Evolutionary conservation across 345 rosid species (phyloP), one percentile per base, ranked within the genome.

Genomic region (Erodium maritimum): DNA sequence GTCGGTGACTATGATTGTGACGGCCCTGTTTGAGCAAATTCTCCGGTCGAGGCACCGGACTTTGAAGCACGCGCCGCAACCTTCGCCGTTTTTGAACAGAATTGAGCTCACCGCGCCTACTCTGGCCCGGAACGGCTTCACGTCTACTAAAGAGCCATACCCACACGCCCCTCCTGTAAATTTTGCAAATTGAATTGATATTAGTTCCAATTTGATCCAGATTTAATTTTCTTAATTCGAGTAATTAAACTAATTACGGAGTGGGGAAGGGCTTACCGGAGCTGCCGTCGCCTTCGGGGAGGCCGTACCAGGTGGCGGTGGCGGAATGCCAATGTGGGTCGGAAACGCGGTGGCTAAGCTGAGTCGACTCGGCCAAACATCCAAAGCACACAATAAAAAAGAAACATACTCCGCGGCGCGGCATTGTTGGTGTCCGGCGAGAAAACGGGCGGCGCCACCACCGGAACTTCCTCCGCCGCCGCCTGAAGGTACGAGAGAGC

Each of bases 241-340:
- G n/a, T n/a, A n/a, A n/a, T n/a, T n/a, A n/a, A n/a, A n/a, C n/a
- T n/a, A n/a, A n/a, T n/a, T n/a, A n/a, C n/a, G n/a, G n/a, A n/a
- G n/a, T n/a, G n/a, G n/a, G n/a, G 33, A 2, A 7, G 33, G 33
- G 54, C 66, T 42, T 69, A 90, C 98, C 98, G 65, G 76, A 82
- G 61, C 95, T 91, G 52, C 98, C 98, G 65, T 91, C 98, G 5
- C 98, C 98, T 16, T 88, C 93, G 24, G 98, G 85, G 66, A 78
- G 76, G 51, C 98, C 98, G 74, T 91, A 88, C 98, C 98, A 91
- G 61, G 98, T 91, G 68, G 98, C 95, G 5, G 89, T 86, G 19
- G 98, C 98, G 10, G 84, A 82, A 17, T 65, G 66, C 98, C 98
- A 91, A 51, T 61, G 88, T 46, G 56, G 55, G 70, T 66, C 72